phyloP scores from a whole-genome alignment of 305 asterid species.

The Fraxinus xanthoxyloides region DNA sequence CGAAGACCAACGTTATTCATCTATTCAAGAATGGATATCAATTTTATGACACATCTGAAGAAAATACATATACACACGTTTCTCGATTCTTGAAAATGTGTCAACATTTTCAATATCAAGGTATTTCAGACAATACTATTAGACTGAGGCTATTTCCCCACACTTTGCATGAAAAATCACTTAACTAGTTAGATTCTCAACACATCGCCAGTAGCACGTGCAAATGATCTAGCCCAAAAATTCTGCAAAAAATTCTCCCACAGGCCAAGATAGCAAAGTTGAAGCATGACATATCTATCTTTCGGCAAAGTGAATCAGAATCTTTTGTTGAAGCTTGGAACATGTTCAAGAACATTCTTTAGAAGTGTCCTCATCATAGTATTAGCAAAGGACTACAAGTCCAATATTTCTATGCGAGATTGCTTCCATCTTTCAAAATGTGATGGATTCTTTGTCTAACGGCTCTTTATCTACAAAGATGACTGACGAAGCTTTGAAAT shows the following conservation, averaged over 20 bases:
- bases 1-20: too few species aligned
- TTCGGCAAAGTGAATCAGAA: background rate
- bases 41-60: too few species aligned
- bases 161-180: background rate
- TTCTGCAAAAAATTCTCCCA: background rate
- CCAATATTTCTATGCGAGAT: background rate
- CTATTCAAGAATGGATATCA: too few species aligned
- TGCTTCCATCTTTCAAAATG: too few species aligned
- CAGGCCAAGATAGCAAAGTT: background rate
- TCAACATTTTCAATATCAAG: too few species aligned
- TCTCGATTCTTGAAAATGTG: too few species aligned
- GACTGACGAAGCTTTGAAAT: too few species aligned
- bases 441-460: too few species aligned
- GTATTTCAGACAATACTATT: too few species aligned
- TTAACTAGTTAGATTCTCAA: background rate
- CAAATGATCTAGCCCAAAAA: background rate
- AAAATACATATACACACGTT: too few species aligned
- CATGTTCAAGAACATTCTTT: background rate
- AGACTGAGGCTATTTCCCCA: too few species aligned
- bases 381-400: background rate
- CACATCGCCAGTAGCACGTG: background rate
- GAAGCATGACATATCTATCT: background rate
- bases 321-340: background rate
- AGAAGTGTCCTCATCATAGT: background rate
- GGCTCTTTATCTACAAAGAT: too few species aligned